Conservation (phyloP, 1,284 basidiomycete genomes). For the Somion occarium region DNA sequence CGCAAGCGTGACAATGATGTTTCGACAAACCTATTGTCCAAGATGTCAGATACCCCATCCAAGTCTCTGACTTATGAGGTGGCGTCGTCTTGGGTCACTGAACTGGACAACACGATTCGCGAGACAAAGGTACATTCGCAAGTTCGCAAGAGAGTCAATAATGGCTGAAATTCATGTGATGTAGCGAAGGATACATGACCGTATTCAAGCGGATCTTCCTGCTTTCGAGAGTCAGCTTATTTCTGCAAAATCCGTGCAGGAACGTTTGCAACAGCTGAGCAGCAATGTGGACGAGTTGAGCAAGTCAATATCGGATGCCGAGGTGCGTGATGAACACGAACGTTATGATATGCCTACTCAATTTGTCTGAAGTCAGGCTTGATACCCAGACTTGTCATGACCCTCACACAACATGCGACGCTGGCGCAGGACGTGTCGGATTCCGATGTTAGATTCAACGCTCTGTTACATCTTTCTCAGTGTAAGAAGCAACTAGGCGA, state of each 20-base stretch:
- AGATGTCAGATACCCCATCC: conserved; percentile 56
- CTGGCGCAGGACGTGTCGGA: conserved; percentile 58
- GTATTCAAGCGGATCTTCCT: conserved; percentile 58
- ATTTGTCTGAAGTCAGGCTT: conserved; percentile 53
- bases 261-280: conserved; percentile 48
- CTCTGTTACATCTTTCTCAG: conserved; percentile 48
- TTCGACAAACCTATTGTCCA: conserved; percentile 62
- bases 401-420: conserved; percentile 50
- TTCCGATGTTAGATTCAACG: conserved; percentile 42
- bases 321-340: conserved; percentile 37
- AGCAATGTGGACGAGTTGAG: conserved; percentile 48
- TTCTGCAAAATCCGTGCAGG: conserved; percentile 58
- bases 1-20: conserved; percentile 52
- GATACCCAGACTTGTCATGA: conserved; percentile 47
- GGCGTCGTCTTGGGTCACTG: conserved; percentile 62
- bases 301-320: conserved; percentile 45
- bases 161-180: not conserved
- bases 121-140: conserved; percentile 52
- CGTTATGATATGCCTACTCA: conserved; percentile 1
- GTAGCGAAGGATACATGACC: conserved; percentile 62
- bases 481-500: conserved; percentile 42
- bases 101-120: conserved; percentile 64
- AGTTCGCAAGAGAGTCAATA: not conserved
- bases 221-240: conserved; percentile 60
- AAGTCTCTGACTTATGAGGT: conserved; percentile 53